Conservation (phyloP, 352 stramenopile species). For the Pythium sukuiense region DNA sequence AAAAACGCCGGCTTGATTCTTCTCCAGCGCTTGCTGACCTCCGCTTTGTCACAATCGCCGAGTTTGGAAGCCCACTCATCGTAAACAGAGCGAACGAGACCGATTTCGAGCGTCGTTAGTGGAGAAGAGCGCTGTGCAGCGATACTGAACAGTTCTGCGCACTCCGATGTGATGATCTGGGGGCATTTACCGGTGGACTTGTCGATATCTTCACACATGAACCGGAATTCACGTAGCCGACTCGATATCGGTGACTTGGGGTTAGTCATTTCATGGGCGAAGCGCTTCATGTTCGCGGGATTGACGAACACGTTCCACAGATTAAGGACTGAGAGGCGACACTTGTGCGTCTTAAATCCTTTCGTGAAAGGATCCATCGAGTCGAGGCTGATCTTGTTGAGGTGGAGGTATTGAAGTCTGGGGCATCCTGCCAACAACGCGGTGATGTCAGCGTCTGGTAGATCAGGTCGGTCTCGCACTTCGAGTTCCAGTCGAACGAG, state of each 20-base stretch:
- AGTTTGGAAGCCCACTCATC: neutral
- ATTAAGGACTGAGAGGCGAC: neutral
- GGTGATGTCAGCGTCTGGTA: neutral
- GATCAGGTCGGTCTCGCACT: neutral
- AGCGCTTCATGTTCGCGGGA: neutral
- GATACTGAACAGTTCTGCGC: neutral
- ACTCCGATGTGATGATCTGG: neutral
- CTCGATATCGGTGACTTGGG: neutral
- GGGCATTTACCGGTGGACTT: neutral
- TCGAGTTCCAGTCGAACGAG: neutral
- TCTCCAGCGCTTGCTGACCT: neutral
- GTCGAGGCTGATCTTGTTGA: neutral
- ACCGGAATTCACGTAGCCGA: neutral
- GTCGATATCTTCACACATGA: slow-evolving; percentile 3
- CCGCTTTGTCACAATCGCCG: neutral
- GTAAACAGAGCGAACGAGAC: neutral
- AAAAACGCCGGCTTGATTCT: neutral
- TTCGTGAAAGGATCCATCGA: neutral
- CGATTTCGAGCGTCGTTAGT: neutral
- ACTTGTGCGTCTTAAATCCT: neutral
- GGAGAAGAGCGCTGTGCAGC: neutral
- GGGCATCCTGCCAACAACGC: neutral
- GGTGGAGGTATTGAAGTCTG: neutral
- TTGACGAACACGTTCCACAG: slow-evolving; percentile 2
- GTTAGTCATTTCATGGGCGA: neutral